phyloP scores from a whole-genome alignment of 164 flowering plant genomes.

The Dillenia suffruticosa region DNA sequence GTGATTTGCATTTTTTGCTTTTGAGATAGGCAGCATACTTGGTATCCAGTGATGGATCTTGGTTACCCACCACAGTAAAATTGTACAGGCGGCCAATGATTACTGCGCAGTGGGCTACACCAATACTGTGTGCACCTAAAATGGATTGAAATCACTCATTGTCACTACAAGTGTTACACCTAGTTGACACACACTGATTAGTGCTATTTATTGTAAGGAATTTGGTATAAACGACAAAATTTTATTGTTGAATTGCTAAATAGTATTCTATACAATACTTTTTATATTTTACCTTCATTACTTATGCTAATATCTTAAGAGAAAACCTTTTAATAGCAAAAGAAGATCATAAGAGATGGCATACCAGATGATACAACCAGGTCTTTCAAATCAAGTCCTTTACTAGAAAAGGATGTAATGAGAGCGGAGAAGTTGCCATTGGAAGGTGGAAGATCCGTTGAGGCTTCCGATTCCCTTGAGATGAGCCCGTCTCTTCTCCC shows the following conservation, averaged over 20 bases:
- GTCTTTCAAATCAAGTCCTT: slow-evolving; percentile 10
- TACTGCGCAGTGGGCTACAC: slow-evolving; percentile 22
- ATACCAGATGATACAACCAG: slow-evolving; percentile 11
- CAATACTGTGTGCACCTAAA: slow-evolving; percentile 32
- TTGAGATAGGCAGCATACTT: slow-evolving; percentile 23
- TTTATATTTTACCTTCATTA: too few species aligned
- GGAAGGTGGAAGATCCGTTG: slow-evolving; percentile 5
- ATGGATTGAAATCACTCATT: background rate
- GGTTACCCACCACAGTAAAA: slow-evolving; percentile 25
- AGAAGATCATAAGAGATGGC: too few species aligned
- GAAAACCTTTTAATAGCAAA: too few species aligned
- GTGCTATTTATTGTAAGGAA: too few species aligned
- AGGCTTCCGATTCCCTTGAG: slow-evolving; percentile 8
- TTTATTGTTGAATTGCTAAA: too few species aligned
- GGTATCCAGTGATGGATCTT: slow-evolving; percentile 23
- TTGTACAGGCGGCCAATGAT: slow-evolving; percentile 23
- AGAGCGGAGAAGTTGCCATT: slow-evolving; percentile 2
- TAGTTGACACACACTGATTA: too few species aligned
- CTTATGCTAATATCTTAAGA: too few species aligned
- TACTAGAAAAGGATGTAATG: slow-evolving; percentile 5
- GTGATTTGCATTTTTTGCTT: background rate
- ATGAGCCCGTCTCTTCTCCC: slow-evolving; percentile 13
- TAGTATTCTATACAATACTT: too few species aligned
- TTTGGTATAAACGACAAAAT: too few species aligned
- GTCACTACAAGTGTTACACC: too few species aligned